Evolutionary conservation across 257 asterid genomes (phyloP).

Genomic region (Phtheirospermum japonicum): DNA sequence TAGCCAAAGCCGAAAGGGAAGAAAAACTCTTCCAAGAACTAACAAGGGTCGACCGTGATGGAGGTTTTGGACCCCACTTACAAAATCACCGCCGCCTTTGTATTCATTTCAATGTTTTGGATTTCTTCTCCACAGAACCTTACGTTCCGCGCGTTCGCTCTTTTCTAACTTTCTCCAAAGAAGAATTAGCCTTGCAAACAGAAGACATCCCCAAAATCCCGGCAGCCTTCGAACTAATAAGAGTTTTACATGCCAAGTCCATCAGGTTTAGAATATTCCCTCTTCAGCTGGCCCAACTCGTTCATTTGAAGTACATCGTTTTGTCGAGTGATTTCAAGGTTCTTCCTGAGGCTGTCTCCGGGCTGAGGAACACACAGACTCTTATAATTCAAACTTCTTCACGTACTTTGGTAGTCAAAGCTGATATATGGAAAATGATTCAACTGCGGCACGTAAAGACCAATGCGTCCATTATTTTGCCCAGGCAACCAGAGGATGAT

Average conservation of each 20-base stretch:
- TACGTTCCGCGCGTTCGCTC: constrained; percentile 32
- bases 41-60: neutral
- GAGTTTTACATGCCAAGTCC: constrained; percentile 31
- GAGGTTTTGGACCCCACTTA: neutral
- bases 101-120: constrained; percentile 28
- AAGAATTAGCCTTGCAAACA: neutral
- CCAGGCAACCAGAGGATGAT: too few relatives aligned
- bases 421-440: constrained; percentile 32
- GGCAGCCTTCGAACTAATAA: constrained; percentile 28
- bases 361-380: constrained; percentile 36
- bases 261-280: constrained; percentile 34
- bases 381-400: constrained; percentile 27
- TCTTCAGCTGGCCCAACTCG: constrained; percentile 22
- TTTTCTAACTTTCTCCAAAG: constrained; percentile 27
- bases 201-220: constrained; percentile 24
- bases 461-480: constrained; percentile 31
- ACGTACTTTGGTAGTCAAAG: constrained; percentile 20
- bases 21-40: constrained; percentile 41
- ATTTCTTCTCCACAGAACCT: constrained; percentile 23
- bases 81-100: constrained; percentile 31
- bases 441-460: constrained; percentile 37
- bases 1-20: constrained; percentile 25
- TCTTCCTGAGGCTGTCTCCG: constrained; percentile 22
- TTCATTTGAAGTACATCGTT: constrained; percentile 32
- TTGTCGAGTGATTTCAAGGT: constrained; percentile 18